Evolutionary conservation across 192 early-diverging fungal species (phyloP).

Genomic region (Phlyctochytrium bullatum): DNA sequence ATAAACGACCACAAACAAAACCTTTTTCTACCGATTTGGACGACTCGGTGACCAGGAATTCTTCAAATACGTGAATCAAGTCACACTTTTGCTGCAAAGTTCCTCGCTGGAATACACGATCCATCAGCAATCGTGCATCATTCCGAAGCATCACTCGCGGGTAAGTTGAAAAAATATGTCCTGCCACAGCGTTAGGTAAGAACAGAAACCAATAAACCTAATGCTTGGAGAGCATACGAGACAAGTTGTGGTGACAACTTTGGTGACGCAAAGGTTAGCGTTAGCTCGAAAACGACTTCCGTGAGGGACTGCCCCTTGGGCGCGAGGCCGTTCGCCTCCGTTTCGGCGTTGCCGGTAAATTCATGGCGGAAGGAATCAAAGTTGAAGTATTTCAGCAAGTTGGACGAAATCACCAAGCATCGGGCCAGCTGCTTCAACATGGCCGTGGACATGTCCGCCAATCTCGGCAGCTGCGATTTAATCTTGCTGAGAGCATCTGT

Average conservation of each 20-base stretch:
- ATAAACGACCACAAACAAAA: conserved; percentile 28
- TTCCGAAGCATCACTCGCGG: conserved; percentile 58
- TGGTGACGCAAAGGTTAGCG: conserved; percentile 31
- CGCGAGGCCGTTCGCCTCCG: conserved; percentile 4
- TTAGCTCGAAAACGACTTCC: conserved; percentile 13
- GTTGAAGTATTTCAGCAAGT: conserved; percentile 74
- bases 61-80: conserved; percentile 67
- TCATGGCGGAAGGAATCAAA: conserved; percentile 57
- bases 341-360: conserved; percentile 13
- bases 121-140: conserved; percentile 61
- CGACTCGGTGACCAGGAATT: conserved; percentile 68
- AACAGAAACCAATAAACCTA: conserved; percentile 17
- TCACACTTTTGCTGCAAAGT: conserved; percentile 58
- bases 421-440: conserved; percentile 37
- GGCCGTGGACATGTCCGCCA: not conserved
- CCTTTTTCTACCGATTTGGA: conserved; percentile 46
- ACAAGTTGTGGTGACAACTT: conserved; percentile 19
- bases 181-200: conserved; percentile 22
- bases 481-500: conserved; percentile 24
- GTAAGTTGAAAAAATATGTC: conserved; percentile 69
- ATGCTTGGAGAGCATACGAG: conserved; percentile 22
- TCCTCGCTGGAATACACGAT: conserved; percentile 54
- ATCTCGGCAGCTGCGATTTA: not conserved
- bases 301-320: conserved; percentile 8
- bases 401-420: conserved; percentile 70